Conservation (phyloP, 805 yeast genomes). For the Wickerhamiella spandovensis region DNA sequence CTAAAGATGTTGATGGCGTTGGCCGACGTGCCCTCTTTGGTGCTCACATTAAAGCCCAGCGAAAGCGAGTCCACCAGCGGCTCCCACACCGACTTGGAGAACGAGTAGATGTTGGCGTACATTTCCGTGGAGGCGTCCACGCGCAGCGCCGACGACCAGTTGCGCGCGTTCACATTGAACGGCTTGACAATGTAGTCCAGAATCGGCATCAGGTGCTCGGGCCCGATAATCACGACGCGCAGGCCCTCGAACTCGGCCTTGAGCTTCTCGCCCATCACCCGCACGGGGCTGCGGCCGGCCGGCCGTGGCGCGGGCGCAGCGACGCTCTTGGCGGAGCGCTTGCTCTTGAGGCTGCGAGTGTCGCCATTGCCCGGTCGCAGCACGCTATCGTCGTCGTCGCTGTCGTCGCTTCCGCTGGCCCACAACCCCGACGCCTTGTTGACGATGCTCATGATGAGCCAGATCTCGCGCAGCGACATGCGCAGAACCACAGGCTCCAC, state of each 20-base stretch:
- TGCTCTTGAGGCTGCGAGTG: conserved; percentile 8
- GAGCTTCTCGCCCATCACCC: conserved; percentile 48
- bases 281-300: not conserved
- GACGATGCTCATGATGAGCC: conserved; percentile 62
- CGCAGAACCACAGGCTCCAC: conserved; percentile 73
- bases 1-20: conserved; percentile 59
- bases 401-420: not conserved
- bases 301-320: not conserved
- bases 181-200: conserved; percentile 62
- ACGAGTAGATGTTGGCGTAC: conserved; percentile 66
- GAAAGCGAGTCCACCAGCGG: conserved; percentile 86
- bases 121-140: conserved; percentile 55
- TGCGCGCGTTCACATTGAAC: conserved; percentile 51
- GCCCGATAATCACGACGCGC: conserved; percentile 75
- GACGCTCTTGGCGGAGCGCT: conserved; percentile 4
- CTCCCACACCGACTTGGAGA: conserved; percentile 88
- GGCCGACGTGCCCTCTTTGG: conserved; percentile 31
- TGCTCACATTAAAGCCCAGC: conserved; percentile 54
- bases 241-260: conserved; percentile 58
- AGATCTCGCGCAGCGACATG: conserved; percentile 74
- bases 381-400: conserved; percentile 7
- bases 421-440: conserved; percentile 41
- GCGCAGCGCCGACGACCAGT: conserved; percentile 78
- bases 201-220: conserved; percentile 80
- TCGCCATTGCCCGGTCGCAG: not conserved